phyloP scores from a whole-genome alignment of 768 basidiomycete genomes.

The Thelephora ganbajun region DNA sequence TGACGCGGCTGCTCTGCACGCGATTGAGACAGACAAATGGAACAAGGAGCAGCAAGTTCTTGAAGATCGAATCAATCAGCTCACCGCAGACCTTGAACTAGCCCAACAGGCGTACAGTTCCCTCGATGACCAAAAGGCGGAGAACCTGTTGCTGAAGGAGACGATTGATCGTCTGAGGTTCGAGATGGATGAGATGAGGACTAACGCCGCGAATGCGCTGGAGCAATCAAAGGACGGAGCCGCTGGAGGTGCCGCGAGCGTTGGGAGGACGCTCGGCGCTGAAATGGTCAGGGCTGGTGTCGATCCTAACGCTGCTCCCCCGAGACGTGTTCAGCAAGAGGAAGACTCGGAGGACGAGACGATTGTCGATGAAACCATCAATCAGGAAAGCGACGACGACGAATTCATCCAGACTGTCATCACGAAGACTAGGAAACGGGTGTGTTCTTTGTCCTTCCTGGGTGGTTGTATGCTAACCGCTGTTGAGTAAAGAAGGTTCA shows the following conservation, averaged over 20 bases:
- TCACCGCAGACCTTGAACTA: conserved; percentile 58
- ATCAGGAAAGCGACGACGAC: conserved; percentile 46
- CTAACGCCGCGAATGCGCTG: conserved; percentile 17
- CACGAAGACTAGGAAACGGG: conserved; percentile 59
- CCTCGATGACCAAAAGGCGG: conserved; percentile 88
- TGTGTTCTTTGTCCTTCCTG: conserved; percentile 12
- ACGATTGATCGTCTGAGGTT: conserved; percentile 91
- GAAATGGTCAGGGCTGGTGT: conserved; percentile 41
- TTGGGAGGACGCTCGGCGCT: conserved; percentile 66
- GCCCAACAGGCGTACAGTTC: conserved; percentile 62
- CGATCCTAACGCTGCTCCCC: no score
- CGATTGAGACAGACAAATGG: conserved; percentile 55
- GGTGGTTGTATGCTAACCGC: not conserved
- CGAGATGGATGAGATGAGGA: conserved; percentile 86
- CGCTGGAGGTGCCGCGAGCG: conserved; percentile 37
- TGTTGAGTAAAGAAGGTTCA: conserved; percentile 42
- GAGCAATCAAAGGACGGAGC: conserved; percentile 21
- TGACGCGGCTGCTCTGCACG: conserved; percentile 44
- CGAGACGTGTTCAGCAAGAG: conserved; percentile 5
- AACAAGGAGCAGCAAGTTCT: conserved; percentile 52
- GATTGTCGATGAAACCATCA: conserved; percentile 29
- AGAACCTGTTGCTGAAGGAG: conserved; percentile 87
- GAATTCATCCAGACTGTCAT: conserved; percentile 83
- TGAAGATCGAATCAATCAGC: conserved; percentile 52
- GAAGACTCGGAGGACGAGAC: conserved; percentile 20